Conservation (phyloP, 495 filamentous ascomycete genomes). For the Penicillium lagena region DNA sequence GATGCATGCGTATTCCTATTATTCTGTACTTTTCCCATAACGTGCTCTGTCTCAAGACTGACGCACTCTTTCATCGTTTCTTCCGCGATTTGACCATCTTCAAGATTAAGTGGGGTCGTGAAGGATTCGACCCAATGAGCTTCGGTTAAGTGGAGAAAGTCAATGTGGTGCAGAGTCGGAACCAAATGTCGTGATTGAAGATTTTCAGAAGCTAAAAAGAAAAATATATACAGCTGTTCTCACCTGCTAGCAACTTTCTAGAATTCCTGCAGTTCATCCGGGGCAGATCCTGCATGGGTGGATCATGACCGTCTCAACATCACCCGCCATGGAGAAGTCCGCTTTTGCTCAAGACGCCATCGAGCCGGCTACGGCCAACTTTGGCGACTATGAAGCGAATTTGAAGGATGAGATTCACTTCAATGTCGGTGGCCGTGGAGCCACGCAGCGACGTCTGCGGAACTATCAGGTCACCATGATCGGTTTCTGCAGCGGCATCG, state of each 20-base stretch:
- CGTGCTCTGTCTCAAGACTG: too few species aligned
- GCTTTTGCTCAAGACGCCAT: constrained; percentile 8
- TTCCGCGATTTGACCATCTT: not conserved
- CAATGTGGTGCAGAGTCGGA: constrained; percentile 2
- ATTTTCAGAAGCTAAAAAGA: constrained; percentile 5
- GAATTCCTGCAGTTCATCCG: not conserved
- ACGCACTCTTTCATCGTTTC: too few species aligned
- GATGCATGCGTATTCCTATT: too few species aligned
- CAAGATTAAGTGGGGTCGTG: constrained; percentile 7
- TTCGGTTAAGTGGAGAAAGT: constrained; percentile 5
- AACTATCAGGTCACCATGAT: constrained; percentile 37
- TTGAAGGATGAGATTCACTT: constrained; percentile 26
- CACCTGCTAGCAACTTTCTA: not conserved
- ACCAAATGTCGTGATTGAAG: constrained; percentile 16
- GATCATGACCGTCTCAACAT: not conserved
- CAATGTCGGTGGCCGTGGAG: constrained; percentile 30
- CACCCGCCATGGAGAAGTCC: constrained; percentile 9
- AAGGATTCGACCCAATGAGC: constrained; percentile 9
- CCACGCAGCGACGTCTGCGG: constrained; percentile 28
- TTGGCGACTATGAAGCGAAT: constrained; percentile 13
- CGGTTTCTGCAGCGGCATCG: constrained; percentile 43
- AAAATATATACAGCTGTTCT: constrained; percentile 4
- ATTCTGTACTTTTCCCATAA: not conserved
- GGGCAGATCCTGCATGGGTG: not conserved
- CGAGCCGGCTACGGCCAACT: constrained; percentile 5